phyloP scores from a whole-genome alignment of 495 filamentous ascomycete species.

The Letharia lupina region DNA sequence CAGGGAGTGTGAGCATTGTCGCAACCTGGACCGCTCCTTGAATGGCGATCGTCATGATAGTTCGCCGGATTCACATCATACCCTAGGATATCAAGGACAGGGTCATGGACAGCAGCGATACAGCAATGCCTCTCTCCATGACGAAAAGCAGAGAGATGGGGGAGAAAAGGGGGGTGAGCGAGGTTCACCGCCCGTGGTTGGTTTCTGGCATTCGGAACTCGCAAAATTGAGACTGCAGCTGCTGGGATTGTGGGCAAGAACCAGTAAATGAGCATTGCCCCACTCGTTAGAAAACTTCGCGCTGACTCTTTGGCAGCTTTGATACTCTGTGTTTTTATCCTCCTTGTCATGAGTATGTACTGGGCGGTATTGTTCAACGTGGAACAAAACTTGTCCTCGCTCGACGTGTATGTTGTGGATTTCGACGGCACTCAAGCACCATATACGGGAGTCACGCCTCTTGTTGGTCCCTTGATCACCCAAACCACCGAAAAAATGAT shows the following conservation, averaged over 20 bases:
- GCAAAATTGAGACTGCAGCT: slow-evolving; percentile 41
- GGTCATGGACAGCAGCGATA: neutral
- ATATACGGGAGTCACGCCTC: slow-evolving; percentile 38
- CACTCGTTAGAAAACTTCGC: neutral
- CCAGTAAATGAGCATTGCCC: slow-evolving; percentile 28
- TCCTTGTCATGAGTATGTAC: slow-evolving; percentile 49
- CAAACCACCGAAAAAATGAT: slow-evolving; percentile 34
- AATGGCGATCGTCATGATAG: neutral
- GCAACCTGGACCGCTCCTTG: slow-evolving; percentile 5
- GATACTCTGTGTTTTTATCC: slow-evolving; percentile 46
- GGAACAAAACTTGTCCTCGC: slow-evolving; percentile 37
- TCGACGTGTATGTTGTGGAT: slow-evolving; percentile 56
- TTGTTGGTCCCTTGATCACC: slow-evolving; percentile 50
- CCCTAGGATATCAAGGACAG: slow-evolving; percentile 7
- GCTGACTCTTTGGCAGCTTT: slow-evolving; percentile 33
- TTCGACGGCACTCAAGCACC: slow-evolving; percentile 52
- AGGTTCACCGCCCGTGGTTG: slow-evolving; percentile 36
- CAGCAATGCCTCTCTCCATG: neutral
- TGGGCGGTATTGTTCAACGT: slow-evolving; percentile 51
- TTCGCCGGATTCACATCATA: slow-evolving; percentile 3
- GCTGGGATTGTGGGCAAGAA: slow-evolving; percentile 34
- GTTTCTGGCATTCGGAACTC: slow-evolving; percentile 44
- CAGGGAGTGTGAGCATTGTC: slow-evolving; percentile 13
- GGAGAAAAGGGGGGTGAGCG: slow-evolving; percentile 26
- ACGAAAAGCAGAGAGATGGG: slow-evolving; percentile 13